Base-by-base conservation (phyloP, 805 yeast genomes). In the Ogataea allantospora region DNA sequence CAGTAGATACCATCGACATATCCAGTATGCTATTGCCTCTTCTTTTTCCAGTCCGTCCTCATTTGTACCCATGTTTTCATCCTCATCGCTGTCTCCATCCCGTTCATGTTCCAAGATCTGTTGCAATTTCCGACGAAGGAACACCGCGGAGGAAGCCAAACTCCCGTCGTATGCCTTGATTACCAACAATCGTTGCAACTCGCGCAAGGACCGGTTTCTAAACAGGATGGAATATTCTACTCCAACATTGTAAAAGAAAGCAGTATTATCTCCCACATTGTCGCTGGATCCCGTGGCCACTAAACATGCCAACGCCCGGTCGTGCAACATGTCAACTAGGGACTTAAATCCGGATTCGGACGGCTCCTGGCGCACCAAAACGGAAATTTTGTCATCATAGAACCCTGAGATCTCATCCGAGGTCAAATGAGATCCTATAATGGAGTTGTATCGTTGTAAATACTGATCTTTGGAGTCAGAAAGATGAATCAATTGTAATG, bases 11-110 rank as follows among this genome's bases (percentile, higher is more conserved):
- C 62, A 60, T 13, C 58, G 48, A 21, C 62, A 52, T 11, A 48
- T 54, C 57, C 57, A 62, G 39, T 57, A 60, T 4, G 57, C 43
- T 3, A 50, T 38, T 6, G 50, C 39, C 27, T 54, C 62, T 5
- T 48, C 49, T 6, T 17, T 25, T 7, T 35, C 35, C 12, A 53
- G 26, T n/a, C 17, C 26, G 13, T 15, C 33, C 23, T 42, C 48
- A 24, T 44, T 46, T n/a, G 38, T 29, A 17, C 33, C 30, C 44
- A 43, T 47, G 24, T 38, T 35, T 17, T 44, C 48, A 27, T 47
- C 54, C 19, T 38, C 42, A 17, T 47, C 44, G 12, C 42, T 44
- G 12, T 45, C 46, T 18, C 46, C 50, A 15, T 46, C 51, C 21
- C 45, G 43, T 23, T 46, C 51, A 28, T 35, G 44, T 11, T 48